Conservation (phyloP, 495 filamentous ascomycete genomes). For the Tuber borchii region DNA sequence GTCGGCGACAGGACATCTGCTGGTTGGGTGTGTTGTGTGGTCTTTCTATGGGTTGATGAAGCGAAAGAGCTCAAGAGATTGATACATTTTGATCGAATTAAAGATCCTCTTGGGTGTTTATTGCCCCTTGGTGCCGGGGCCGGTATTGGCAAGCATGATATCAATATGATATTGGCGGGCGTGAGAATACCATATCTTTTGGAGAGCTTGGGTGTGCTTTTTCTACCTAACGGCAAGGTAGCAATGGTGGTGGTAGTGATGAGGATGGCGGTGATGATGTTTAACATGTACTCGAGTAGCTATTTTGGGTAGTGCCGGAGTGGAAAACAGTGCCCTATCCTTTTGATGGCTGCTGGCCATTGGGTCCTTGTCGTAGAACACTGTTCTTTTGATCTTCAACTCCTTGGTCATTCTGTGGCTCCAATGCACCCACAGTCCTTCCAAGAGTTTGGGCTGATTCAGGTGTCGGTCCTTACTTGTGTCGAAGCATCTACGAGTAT, state of each 20-base stretch:
- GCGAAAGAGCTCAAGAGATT: conserved; percentile 34
- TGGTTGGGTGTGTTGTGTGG: conserved; percentile 19
- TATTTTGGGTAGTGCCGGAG: not conserved
- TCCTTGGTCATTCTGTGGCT: conserved; percentile 1
- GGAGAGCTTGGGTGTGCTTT: not conserved
- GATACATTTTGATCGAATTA: conserved; percentile 12
- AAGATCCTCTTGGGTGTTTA: conserved; percentile 8
- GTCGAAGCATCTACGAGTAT: not conserved
- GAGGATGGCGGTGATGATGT: not conserved
- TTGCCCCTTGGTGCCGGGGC: not conserved
- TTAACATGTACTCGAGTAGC: not conserved
- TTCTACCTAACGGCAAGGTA: not conserved
- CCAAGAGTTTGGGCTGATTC: not conserved
- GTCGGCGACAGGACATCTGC: conserved; percentile 31
- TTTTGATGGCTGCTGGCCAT: not conserved
- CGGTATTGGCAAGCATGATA: not conserved
- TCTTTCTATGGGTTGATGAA: conserved; percentile 25
- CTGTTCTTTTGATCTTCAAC: not conserved
- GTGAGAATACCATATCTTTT: not conserved
- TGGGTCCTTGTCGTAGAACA: not conserved
- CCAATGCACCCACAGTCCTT: not conserved
- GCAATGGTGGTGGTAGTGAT: not conserved
- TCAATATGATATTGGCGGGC: not conserved
- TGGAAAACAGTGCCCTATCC: not conserved
- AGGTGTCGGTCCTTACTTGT: not conserved